Evolutionary conservation across 345 rosid species (phyloP).

Genomic region (Citrus hindsii): DNA sequence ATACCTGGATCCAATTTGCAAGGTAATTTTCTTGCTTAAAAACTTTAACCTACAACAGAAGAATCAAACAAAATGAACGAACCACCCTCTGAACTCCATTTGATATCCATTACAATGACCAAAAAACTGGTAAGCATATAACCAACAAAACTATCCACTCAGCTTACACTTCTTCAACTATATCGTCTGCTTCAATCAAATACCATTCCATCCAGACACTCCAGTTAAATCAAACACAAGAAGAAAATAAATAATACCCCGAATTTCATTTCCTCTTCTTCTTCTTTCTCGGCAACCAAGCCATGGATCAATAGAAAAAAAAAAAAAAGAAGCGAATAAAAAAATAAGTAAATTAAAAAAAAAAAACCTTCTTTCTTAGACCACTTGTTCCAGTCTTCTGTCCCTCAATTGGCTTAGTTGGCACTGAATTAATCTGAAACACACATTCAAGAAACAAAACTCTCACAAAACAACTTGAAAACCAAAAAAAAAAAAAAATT

Average conservation of each 20-base stretch:
- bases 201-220: background rate
- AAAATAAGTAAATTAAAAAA: background rate
- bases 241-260: background rate
- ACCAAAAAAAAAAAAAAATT: too few relatives aligned
- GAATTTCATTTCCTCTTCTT: background rate
- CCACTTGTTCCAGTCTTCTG: constrained; percentile 90
- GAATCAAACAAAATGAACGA: background rate
- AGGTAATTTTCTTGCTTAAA: constrained; percentile 85
- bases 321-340: background rate
- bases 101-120: background rate
- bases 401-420: constrained; percentile 78
- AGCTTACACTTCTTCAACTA: background rate
- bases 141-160: background rate
- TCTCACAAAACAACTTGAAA: background rate
- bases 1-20: constrained; percentile 96
- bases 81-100: background rate
- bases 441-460: background rate
- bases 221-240: background rate
- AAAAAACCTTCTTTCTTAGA: constrained; percentile 63
- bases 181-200: background rate
- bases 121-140: background rate
- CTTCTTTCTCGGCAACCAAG: background rate
- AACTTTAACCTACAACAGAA: constrained; percentile 63
- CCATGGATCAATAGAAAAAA: background rate
- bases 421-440: constrained; percentile 52